phyloP scores from a whole-genome alignment of 345 rosid genomes.

The Cardamine resedifolia region DNA sequence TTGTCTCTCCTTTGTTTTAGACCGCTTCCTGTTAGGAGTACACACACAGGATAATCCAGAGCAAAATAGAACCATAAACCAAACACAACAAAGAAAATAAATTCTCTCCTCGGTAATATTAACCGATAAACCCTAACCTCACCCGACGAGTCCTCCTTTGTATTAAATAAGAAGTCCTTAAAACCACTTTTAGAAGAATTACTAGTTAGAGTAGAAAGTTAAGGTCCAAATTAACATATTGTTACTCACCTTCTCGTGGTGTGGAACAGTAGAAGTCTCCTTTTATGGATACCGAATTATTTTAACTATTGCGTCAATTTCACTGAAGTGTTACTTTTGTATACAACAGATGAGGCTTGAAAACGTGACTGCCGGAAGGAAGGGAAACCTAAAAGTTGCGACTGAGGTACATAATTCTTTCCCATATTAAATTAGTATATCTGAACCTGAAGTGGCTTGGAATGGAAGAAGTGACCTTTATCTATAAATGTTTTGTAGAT shows the following conservation, averaged over 20 bases:
- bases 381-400: slow-evolving; percentile 89
- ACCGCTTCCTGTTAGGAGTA: background rate
- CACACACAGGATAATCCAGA: no score
- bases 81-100: background rate
- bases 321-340: slow-evolving; percentile 7
- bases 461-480: background rate
- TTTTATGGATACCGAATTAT: background rate
- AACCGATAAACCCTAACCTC: background rate
- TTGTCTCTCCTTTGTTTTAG: background rate
- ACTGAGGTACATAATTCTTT: slow-evolving; percentile 64
- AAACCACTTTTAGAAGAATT: background rate
- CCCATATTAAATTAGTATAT: background rate
- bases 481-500: slow-evolving; percentile 47
- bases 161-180: background rate
- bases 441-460: background rate
- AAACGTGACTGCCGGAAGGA: slow-evolving; percentile 86
- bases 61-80: background rate
- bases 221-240: background rate
- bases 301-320: background rate
- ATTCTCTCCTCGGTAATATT: background rate
- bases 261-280: slow-evolving; percentile 9
- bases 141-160: background rate
- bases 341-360: slow-evolving; percentile 88
- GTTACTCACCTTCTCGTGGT: background rate
- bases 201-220: background rate